These are phyloP conservation scores for Ophiostoma pallidulum DNA, from an alignment of 2,329 filamentous ascomycete species.

Conservation along the genomic window DNA sequence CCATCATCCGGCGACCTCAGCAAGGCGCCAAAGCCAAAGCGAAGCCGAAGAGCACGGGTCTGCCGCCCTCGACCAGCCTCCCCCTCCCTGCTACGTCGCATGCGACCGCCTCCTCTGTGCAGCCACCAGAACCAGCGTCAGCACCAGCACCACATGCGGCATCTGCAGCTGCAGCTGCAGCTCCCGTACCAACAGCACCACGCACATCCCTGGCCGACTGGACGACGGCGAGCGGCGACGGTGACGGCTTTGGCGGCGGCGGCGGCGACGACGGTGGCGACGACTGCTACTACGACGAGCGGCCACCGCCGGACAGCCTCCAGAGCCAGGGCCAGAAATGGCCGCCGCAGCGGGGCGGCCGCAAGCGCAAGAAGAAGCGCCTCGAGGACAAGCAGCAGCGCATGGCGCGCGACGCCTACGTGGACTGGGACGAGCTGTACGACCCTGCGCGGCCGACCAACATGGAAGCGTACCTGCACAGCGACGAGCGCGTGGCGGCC, in stretches of 20 bases:
- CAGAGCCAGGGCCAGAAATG: slow-evolving; percentile 60
- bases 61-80: background rate
- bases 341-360: slow-evolving; percentile 57
- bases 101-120: background rate
- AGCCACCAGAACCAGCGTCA: background rate
- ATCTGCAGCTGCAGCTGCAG: slow-evolving; percentile 18
- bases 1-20: slow-evolving; percentile 66
- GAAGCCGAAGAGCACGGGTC: slow-evolving; percentile 32
- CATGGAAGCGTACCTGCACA: slow-evolving; percentile 73
- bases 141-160: background rate
- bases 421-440: slow-evolving; percentile 84
- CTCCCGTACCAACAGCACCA: slow-evolving; percentile 19
- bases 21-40: slow-evolving; percentile 50
- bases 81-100: background rate
- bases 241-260: slow-evolving; percentile 31
- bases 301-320: too few relatives aligned
- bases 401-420: slow-evolving; percentile 42
- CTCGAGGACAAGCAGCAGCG: slow-evolving; percentile 55
- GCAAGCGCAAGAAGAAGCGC: slow-evolving; percentile 47
- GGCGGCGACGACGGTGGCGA: slow-evolving; percentile 1
- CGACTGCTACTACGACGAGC: slow-evolving; percentile 2
- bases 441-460: slow-evolving; percentile 75
- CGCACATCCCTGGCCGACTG: slow-evolving; percentile 66
- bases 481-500: slow-evolving; percentile 73
- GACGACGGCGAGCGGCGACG: slow-evolving; percentile 47